Base-by-base conservation (phyloP, 805 yeast genomes). In the Komagataella kurtzmanii region DNA sequence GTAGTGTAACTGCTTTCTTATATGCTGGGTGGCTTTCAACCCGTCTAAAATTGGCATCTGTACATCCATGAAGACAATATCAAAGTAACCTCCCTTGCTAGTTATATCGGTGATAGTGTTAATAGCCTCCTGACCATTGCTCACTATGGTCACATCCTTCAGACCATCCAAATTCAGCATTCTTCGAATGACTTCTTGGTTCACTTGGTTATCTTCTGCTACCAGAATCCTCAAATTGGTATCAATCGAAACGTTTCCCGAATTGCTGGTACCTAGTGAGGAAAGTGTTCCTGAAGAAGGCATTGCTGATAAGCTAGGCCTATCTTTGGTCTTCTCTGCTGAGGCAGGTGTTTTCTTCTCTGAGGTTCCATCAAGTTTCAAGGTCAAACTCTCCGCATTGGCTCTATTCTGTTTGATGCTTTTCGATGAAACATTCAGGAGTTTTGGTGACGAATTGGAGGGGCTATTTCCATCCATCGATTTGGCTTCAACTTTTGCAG, bases 41-140 rank as follows among this genome's bases (percentile, higher is more conserved):
- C 99, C 99, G 63, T 91, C 97, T 62, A 88, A 95, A 95, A 88
- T 87, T 3, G 96, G 96, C 96, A 88, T 88, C 64, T 88, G 96
- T 50, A 91, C 95, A 65, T 91, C 99, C 99, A 91, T 91, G 62
- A 91, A 87, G 1, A 93, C 79, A 51, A 91, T 67, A 62, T 88
- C 91, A 63, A 74, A 88, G 14, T 63, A 59, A 7, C 69, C 69
- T 14, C 65, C 65, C 2, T 65, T 59, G 2, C 65, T 72, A 23
- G 68, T 58, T 1, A 81, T 68, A 40, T 72, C 73, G 54, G 77
- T 72, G 2, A 88, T 81, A 49, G 75, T 69, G 8, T 80, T 82
- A 44, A 90, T 79, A 0, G 97, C 97, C 55, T 90, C 97, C 43
- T 79, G 79, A 17, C 99, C 99, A 66, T 93, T 96, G 56, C 85